These are phyloP conservation scores for Komagataella kurtzmanii DNA, from an alignment of 805 yeast genomes.

Conservation along the genomic window DNA sequence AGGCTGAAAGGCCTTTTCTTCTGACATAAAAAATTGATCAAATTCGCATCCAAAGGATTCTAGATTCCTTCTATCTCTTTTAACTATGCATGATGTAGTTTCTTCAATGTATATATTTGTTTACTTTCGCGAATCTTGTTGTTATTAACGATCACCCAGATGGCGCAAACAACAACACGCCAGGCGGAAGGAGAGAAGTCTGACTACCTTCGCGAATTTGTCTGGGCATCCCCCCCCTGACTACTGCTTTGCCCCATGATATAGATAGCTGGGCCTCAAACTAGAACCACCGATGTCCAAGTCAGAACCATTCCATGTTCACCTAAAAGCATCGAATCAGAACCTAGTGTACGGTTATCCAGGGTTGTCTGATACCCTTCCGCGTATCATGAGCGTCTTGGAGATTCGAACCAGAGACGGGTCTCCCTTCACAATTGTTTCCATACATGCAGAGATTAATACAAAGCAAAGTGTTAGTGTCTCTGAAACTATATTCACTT, in stretches of 20 bases:
- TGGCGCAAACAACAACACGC: neutral
- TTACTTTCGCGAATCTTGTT: neutral
- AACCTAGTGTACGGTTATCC: conserved; percentile 1
- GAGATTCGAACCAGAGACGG: conserved; percentile 1
- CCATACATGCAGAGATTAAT: neutral
- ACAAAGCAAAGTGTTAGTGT: conserved; percentile 1
- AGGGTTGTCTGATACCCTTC: conserved; percentile 1
- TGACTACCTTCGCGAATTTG: neutral
- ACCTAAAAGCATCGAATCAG: neutral
- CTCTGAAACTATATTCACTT: neutral
- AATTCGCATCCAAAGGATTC: neutral
- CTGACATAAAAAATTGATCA: neutral
- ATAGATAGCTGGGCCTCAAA: neutral
- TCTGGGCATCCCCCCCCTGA: neutral
- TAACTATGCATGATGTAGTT: neutral
- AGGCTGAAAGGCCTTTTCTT: neutral
- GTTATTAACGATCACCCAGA: neutral
- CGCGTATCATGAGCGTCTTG: neutral
- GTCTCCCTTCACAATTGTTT: neutral
- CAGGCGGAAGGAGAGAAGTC: neutral
- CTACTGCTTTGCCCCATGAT: neutral
- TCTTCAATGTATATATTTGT: neutral
- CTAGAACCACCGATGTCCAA: neutral
- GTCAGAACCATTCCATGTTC: conserved; percentile 1
- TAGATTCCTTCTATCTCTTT: neutral